Percentiles rank a stretch among this genome's conserved stretches.
These are phyloP conservation scores for Chlamydomonas reinhardtii DNA, from an alignment of 163 green algal genomes.

Conservation along the genomic window DNA sequence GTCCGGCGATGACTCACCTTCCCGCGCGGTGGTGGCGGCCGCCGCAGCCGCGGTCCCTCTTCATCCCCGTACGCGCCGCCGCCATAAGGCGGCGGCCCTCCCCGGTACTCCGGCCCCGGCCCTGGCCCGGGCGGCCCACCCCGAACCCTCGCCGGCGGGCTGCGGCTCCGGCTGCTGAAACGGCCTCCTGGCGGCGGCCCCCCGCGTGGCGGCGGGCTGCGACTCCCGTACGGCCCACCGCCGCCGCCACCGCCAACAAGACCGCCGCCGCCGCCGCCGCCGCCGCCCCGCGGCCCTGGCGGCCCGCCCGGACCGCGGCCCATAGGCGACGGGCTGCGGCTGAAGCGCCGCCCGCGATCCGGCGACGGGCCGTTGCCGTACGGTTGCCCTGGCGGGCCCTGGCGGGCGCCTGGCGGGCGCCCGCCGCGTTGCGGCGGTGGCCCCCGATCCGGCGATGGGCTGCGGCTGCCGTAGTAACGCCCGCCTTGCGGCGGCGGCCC, in stretches of 20 bases:
- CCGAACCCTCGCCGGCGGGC: neutral
- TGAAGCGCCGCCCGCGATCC: slow-evolving; percentile 10
- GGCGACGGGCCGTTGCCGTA: neutral
- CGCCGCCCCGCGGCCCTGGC: too few species aligned
- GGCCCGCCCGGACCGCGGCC: neutral
- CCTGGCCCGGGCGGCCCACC: neutral
- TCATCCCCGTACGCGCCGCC: neutral
- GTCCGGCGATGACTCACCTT: too few species aligned
- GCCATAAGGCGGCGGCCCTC: too few species aligned
- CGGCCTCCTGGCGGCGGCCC: neutral
- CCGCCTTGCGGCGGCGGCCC: neutral
- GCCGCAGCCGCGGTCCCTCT: too few species aligned
- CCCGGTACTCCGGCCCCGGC: neutral
- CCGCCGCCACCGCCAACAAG: neutral
- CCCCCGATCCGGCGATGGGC: neutral
- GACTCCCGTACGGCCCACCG: neutral
- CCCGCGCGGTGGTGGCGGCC: too few species aligned
- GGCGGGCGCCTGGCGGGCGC: neutral
- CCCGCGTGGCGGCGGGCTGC: too few species aligned
- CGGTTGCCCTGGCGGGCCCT: neutral
- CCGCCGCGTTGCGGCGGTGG: neutral
- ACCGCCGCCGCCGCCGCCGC: neutral
- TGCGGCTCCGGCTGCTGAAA: slow-evolving; percentile 37
- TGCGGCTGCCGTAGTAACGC: slow-evolving; percentile 22
- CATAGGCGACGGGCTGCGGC: slow-evolving; percentile 25